Conservation (phyloP, 139 green algal species). For the Chlorella sp. region DNA sequence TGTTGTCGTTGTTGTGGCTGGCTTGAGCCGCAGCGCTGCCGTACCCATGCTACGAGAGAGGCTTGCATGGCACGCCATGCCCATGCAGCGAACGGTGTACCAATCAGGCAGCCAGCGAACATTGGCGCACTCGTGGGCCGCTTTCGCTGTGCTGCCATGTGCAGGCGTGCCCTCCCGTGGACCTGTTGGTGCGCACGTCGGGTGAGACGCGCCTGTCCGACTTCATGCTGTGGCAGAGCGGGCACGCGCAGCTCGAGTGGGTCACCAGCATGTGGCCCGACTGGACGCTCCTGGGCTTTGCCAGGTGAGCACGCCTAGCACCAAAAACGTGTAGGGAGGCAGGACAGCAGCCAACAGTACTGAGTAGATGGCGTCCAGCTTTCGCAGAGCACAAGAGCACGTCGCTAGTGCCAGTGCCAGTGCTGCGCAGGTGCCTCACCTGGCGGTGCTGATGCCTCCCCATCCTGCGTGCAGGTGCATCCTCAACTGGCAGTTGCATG, state of each 20-base stretch:
- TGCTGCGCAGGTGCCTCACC: neutral
- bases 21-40: no score
- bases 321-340: neutral
- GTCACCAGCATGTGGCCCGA: conserved; percentile 77
- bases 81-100: no score
- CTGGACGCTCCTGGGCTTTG: conserved; percentile 71
- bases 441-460: neutral
- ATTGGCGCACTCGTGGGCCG: no score
- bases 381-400: neutral
- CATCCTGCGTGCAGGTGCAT: neutral
- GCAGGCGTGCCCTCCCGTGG: conserved; percentile 27
- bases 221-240: conserved; percentile 82
- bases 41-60: no score
- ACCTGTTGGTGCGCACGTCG: conserved; percentile 83
- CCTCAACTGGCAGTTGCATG: neutral
- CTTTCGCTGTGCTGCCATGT: no score
- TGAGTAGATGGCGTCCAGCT: neutral
- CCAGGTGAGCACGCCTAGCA: conserved; percentile 15
- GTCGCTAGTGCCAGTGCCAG: neutral
- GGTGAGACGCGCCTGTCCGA: conserved; percentile 86
- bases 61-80: no score
- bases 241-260: conserved; percentile 69
- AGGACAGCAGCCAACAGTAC: neutral
- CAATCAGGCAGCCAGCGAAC: no score
- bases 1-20: no score